Percentiles rank a stretch among this genome's conserved stretches.
phyloP scores from a whole-genome alignment of 352 stramenopile genomes.

The Globisporangium recalcitrans region DNA sequence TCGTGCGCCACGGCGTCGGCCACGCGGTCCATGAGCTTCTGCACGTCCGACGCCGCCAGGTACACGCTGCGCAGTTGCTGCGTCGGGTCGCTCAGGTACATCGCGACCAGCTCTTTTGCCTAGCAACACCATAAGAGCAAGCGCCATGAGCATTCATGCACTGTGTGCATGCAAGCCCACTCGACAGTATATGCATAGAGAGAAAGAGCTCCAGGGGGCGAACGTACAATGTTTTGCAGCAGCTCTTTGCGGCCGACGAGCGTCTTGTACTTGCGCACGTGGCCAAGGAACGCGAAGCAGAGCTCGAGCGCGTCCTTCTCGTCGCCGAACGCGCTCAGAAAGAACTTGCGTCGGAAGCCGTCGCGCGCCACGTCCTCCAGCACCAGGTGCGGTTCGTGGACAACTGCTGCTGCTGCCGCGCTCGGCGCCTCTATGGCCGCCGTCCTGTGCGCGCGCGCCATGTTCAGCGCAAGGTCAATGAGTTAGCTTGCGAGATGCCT shows the following conservation, averaged over 20 bases:
- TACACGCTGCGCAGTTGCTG: constrained; percentile 22
- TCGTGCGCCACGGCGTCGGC: constrained; percentile 22
- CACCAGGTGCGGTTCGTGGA: constrained; percentile 20
- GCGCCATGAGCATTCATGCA: not conserved
- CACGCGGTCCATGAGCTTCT: constrained; percentile 29
- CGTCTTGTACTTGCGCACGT: constrained; percentile 53
- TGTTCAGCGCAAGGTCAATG: not conserved
- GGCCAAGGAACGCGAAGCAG: constrained; percentile 49
- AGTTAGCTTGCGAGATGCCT: not conserved
- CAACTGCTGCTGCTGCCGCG: not conserved
- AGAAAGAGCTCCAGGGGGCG: too few species aligned
- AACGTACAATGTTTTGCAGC: constrained; percentile 38
- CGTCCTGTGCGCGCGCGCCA: not conserved
- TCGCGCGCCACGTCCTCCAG: constrained; percentile 59
- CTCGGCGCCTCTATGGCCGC: not conserved
- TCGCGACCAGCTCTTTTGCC: constrained; percentile 40
- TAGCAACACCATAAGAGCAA: constrained; percentile 11
- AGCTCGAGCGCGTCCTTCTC: constrained; percentile 53
- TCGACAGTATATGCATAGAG: not conserved
- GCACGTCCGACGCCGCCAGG: constrained; percentile 12
- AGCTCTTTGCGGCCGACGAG: constrained; percentile 37
- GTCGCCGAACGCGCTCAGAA: constrained; percentile 48
- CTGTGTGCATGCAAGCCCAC: not conserved
- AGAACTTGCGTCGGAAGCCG: constrained; percentile 48
- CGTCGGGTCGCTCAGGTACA: constrained; percentile 32